A percentile compares a stretch with the other conserved stretches of the same genome.
These are phyloP conservation scores for Saccharomycopsis vini DNA, from an alignment of 805 yeast genomes.

Conservation along the genomic window DNA sequence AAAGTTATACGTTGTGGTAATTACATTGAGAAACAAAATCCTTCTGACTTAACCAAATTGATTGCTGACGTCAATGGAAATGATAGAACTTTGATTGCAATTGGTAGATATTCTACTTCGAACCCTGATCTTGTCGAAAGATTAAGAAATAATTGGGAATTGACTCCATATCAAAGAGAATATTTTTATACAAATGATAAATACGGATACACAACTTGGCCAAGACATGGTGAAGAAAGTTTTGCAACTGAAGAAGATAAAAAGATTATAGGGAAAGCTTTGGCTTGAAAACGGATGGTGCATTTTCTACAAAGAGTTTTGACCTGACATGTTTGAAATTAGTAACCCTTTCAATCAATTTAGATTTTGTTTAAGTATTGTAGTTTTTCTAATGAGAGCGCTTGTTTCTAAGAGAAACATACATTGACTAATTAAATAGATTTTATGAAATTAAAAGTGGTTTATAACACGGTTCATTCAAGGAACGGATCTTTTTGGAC, in stretches of 20 bases:
- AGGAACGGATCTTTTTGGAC: too few species aligned
- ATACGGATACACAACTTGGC: not conserved
- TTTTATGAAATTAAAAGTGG: too few species aligned
- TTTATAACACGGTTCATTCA: too few species aligned
- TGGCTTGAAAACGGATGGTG: too few species aligned
- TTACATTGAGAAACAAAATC: conserved; percentile 23
- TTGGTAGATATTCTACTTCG: conserved; percentile 24
- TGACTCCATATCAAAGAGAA: conserved; percentile 32
- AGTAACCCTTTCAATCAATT: too few species aligned
- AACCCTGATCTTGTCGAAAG: conserved; percentile 34
- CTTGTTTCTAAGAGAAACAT: too few species aligned
- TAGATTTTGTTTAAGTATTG: too few species aligned
- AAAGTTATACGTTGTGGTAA: conserved; percentile 34
- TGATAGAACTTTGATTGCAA: conserved; percentile 5
- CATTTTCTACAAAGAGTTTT: too few species aligned
- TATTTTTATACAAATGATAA: conserved; percentile 29
- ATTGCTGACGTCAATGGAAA: conserved; percentile 1
- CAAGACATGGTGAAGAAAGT: conserved; percentile 17
- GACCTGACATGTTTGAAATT: too few species aligned
- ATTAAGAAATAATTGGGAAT: conserved; percentile 26
- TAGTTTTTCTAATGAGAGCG: too few species aligned
- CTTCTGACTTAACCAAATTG: conserved; percentile 19
- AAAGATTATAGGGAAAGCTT: not conserved
- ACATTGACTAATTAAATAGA: too few species aligned
- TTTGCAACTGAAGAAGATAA: not conserved